Evolutionary conservation across 352 stramenopile species (phyloP).

Genomic region (Blastocystis sp.): DNA sequence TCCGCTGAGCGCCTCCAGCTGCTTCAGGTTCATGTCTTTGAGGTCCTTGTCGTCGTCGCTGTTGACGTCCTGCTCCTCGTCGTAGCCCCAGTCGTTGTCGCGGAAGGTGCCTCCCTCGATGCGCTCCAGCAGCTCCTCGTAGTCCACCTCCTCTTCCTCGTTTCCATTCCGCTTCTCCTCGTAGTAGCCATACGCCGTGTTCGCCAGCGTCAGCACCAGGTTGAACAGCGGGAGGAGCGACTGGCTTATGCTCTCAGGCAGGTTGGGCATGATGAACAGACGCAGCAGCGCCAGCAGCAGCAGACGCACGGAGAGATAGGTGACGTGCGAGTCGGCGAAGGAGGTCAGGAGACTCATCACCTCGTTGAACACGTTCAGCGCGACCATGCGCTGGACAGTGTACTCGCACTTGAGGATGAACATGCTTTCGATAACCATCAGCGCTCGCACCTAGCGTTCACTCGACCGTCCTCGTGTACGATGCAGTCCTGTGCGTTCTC

Average conservation of each 20-base stretch:
- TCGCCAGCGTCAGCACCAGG: neutral
- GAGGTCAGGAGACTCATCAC: neutral
- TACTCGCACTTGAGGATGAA: neutral
- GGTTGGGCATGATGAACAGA: neutral
- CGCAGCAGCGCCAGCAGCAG: neutral
- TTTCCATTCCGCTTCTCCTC: neutral
- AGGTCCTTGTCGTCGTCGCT: neutral
- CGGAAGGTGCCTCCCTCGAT: conserved; percentile 1
- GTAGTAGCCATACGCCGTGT: neutral
- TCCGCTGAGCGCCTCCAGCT: conserved; percentile 1
- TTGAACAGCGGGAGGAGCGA: neutral
- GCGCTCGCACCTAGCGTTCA: neutral
- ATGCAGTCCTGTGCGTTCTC: conserved; percentile 9
- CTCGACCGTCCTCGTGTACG: neutral
- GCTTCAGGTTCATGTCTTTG: conserved; percentile 12
- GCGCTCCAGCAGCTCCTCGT: conserved; percentile 30
- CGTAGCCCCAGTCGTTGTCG: conserved; percentile 43
- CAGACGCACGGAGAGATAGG: neutral
- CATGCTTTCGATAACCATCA: neutral
- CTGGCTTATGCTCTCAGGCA: neutral
- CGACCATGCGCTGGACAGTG: neutral
- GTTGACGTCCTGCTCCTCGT: conserved; percentile 24
- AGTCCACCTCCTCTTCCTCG: conserved; percentile 23
- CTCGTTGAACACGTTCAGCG: neutral
- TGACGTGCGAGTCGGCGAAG: neutral